Conservation (phyloP, 805 yeast species). For the Candida chauliodis region DNA sequence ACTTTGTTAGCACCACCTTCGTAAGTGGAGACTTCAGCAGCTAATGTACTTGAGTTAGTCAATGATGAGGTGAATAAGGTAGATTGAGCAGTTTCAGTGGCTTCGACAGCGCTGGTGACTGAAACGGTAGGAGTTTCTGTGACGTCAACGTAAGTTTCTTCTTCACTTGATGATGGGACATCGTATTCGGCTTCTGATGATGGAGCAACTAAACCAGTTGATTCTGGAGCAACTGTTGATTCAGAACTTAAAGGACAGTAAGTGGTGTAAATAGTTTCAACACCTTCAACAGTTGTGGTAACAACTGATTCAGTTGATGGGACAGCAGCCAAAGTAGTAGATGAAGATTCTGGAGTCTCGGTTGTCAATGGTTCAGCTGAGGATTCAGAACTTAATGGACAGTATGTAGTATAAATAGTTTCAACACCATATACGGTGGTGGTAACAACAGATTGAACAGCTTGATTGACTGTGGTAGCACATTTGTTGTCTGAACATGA, state of each 20-base stretch:
- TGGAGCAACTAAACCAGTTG: conserved; percentile 11
- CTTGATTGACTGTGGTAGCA: conserved; percentile 15
- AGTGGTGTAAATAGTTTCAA: conserved; percentile 34
- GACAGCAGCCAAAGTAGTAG: conserved; percentile 3
- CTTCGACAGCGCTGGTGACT: conserved; percentile 44
- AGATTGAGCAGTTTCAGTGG: conserved; percentile 35
- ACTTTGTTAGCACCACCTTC: conserved; percentile 26
- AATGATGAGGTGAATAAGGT: conserved; percentile 31
- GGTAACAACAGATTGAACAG: conserved; percentile 23
- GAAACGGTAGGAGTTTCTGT: conserved; percentile 50
- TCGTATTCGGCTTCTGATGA: conserved; percentile 12
- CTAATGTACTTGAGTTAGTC: conserved; percentile 13
- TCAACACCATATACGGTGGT: conserved; percentile 30
- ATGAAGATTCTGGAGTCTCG: conserved; percentile 9
- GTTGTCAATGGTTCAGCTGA: conserved; percentile 5
- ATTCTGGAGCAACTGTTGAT: conserved; percentile 9
- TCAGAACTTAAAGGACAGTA: conserved; percentile 30
- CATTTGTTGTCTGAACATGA: conserved; percentile 32
- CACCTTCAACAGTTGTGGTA: conserved; percentile 32
- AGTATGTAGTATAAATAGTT: conserved; percentile 35
- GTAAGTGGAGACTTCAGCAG: conserved; percentile 22
- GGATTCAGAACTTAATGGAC: conserved; percentile 26
- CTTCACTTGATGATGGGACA: conserved; percentile 13
- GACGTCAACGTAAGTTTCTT: conserved; percentile 39
- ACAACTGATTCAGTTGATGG: conserved; percentile 15